These are phyloP conservation scores for Penicillium sp. DNA, from an alignment of 2,329 filamentous ascomycete genomes.

Conservation along the genomic window DNA sequence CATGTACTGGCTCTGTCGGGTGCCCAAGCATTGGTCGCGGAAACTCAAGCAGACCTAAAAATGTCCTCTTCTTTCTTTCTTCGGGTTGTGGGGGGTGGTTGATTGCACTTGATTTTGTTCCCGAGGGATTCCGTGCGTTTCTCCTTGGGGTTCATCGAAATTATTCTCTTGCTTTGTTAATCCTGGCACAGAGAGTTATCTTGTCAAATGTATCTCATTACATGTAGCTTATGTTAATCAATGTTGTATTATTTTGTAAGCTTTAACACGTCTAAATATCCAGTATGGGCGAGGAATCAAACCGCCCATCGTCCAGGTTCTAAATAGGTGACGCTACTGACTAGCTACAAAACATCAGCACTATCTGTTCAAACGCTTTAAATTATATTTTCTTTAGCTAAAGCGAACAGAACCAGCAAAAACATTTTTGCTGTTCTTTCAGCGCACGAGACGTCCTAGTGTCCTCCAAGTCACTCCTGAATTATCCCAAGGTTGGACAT, in stretches of 20 bases:
- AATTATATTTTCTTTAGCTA: too few species aligned
- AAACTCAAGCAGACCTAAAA: conserved; percentile 43
- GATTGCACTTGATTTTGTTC: background rate
- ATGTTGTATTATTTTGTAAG: background rate
- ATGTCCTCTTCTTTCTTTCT: background rate
- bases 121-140: background rate
- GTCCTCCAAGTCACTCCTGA: too few species aligned
- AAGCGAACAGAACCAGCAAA: too few species aligned
- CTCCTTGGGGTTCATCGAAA: background rate
- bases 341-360: too few species aligned
- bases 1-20: conserved; percentile 56
- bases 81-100: background rate
- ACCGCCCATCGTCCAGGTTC: background rate
- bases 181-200: background rate
- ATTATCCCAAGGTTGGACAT: too few species aligned
- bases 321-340: too few species aligned
- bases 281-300: background rate
- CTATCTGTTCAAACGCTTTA: too few species aligned
- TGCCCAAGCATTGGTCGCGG: conserved; percentile 49
- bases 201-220: background rate
- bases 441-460: too few species aligned
- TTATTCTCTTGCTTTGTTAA: background rate
- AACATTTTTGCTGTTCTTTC: too few species aligned
- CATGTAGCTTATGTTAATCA: background rate
- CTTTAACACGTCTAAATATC: background rate